Conservation (phyloP, 495 filamentous ascomycete genomes). For the Penicillium fimorum region DNA sequence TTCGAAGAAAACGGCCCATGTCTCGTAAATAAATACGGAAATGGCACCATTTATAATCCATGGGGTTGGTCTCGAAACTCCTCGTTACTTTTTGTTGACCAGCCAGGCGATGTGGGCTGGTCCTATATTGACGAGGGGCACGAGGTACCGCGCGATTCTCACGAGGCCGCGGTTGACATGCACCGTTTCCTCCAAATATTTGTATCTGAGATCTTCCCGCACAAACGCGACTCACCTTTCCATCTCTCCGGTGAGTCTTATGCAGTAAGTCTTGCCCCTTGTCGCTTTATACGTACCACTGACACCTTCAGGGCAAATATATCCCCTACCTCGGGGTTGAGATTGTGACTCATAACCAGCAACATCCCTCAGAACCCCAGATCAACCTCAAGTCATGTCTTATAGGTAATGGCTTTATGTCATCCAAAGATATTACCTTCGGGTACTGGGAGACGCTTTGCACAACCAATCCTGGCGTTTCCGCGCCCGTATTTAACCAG, state of each 20-base stretch:
- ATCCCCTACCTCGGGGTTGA: conserved; percentile 36
- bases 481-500: conserved; percentile 40
- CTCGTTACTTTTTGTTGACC: conserved; percentile 48
- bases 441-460: conserved; percentile 49
- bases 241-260: conserved; percentile 38
- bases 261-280: conserved; percentile 27
- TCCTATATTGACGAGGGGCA: conserved; percentile 40
- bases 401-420: conserved; percentile 42
- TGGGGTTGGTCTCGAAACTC: conserved; percentile 47
- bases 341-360: conserved; percentile 35
- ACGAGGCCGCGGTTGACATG: conserved; percentile 36
- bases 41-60: conserved; percentile 43
- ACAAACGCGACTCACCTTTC: conserved; percentile 25
- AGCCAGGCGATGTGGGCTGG: conserved; percentile 45
- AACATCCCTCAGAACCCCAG: conserved; percentile 29
- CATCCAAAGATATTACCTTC: conserved; percentile 31
- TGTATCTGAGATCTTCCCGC: conserved; percentile 39
- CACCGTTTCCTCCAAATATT: conserved; percentile 44
- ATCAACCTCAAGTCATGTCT: conserved; percentile 37
- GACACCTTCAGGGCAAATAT: conserved; percentile 34
- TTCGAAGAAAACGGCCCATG: conserved; percentile 44
- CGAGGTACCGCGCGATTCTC: conserved; percentile 28
- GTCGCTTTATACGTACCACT: not conserved
- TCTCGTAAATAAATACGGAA: conserved; percentile 38
- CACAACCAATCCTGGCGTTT: conserved; percentile 42